Evolutionary conservation across 345 rosid genomes (phyloP), one percentile per base, ranked within the genome.

Genomic region (Populus davidiana): DNA sequence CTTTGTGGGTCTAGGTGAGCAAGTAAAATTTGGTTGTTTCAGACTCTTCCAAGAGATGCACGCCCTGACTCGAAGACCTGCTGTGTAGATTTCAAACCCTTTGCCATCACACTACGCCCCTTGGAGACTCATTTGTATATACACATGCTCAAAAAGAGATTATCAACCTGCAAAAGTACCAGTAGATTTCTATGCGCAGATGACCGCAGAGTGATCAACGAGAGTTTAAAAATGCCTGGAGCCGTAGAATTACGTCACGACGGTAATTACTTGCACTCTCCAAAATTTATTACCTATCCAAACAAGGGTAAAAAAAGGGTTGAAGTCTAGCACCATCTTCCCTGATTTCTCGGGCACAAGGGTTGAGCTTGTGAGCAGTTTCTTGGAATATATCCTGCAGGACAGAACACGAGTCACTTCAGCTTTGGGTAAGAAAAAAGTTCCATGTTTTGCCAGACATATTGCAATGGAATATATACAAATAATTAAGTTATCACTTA

Each of bases 311-410:
- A n/a, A 10, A 20, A 49, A 23, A 9, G 68, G 64, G 29, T 0
- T 11, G 44, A 74, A 70, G 25, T 59, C 54, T 18, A 59, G 38
- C 65, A 74, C 25, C 78, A 25, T 61, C 79, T 10, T 75, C 52
- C 72, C n/a, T 16, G 65, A 33, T 49, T 18, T 63, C 62, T 67
- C 14, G 67, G 21, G 23, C 44, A 67, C 5, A 23, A 49, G 61
- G n/a, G 62, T 12, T 21, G 38, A 50, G 18, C 61, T 36, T 29
- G 67, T 56, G 21, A 56, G 41, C 65, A 50, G 25, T 39, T 76
- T 49, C 52, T 43, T 70, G 44, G 23, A 44, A 27, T 72, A 36
- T 70, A 31, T 71, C 65, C 63, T 52, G 41, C 18, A 38, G 12
- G 62, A 14, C 62, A 49, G 50, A 2, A 29, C 43, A 8, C 38